These are phyloP conservation scores for Xylaria sp. DNA, from an alignment of 2,329 filamentous ascomycete genomes.

Conservation along the genomic window DNA sequence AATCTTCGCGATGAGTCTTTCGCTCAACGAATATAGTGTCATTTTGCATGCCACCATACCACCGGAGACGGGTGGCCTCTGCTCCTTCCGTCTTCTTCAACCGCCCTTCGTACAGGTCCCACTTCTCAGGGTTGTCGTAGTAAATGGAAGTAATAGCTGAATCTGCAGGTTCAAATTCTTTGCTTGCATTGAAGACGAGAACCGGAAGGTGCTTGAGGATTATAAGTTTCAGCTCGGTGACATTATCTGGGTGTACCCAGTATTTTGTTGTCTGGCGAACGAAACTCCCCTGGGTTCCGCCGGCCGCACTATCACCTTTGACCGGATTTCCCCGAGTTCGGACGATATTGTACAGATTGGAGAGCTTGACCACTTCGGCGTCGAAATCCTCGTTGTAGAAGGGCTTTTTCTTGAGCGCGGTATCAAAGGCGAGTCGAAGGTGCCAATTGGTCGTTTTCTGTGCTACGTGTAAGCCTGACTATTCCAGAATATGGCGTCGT, in stretches of 20 bases:
- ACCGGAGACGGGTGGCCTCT: conserved; percentile 93
- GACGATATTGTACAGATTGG: conserved; percentile 93
- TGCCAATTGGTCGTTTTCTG: conserved; percentile 96
- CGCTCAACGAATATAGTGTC: conserved; percentile 97
- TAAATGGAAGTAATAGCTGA: conserved; percentile 98
- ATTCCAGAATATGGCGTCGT: neutral
- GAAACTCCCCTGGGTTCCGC: conserved; percentile 93
- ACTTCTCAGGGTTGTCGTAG: conserved; percentile 93
- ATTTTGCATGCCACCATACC: conserved; percentile 96
- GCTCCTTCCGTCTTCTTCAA: conserved; percentile 98
- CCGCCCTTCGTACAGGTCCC: conserved; percentile 93
- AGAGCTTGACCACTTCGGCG: conserved; percentile 92
- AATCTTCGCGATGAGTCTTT: conserved; percentile 98
- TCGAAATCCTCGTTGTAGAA: conserved; percentile 99
- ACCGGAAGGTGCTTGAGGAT: conserved; percentile 97
- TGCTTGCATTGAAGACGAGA: conserved; percentile 95
- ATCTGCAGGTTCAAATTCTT: conserved; percentile 92
- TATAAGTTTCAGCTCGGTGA: conserved; percentile 97
- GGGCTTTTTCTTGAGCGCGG: conserved; percentile 91
- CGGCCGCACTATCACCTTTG: conserved; percentile 90
- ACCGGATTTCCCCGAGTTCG: conserved; percentile 92
- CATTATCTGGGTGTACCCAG: conserved; percentile 98
- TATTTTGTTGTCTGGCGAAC: conserved; percentile 98
- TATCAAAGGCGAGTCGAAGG: conserved; percentile 94
- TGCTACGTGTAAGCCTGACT: conserved; percentile 34